These are phyloP conservation scores for Coemansia sp. DNA, from an alignment of 192 early-diverging fungal species.

Conservation along the genomic window DNA sequence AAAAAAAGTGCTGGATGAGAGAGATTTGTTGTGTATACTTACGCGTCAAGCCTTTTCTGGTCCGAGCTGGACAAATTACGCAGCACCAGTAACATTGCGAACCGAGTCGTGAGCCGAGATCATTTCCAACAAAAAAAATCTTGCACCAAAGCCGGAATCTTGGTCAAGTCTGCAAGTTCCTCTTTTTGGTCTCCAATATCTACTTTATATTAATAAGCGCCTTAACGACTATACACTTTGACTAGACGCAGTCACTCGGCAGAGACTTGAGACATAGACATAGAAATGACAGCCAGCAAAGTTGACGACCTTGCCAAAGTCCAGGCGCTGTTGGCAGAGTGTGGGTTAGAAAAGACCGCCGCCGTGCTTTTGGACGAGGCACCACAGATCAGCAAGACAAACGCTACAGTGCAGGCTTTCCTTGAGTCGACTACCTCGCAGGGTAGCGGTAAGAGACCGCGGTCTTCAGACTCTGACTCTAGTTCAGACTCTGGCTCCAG, in stretches of 20 bases:
- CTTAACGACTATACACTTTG: neutral
- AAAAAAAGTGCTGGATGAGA: neutral
- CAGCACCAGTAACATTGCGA: neutral
- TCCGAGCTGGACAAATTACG: neutral
- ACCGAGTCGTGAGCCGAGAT: neutral
- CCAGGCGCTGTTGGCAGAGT: constrained; percentile 33
- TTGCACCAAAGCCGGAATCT: neutral
- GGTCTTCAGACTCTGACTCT: constrained; percentile 38
- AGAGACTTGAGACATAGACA: neutral
- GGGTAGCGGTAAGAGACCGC: constrained; percentile 18
- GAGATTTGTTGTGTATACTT: neutral
- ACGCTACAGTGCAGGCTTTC: constrained; percentile 31
- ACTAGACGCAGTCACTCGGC: neutral
- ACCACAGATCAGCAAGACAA: constrained; percentile 32
- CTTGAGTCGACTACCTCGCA: constrained; percentile 18
- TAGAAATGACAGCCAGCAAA: constrained; percentile 11
- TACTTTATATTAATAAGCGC: neutral
- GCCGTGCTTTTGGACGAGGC: constrained; percentile 42
- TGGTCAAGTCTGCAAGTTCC: neutral
- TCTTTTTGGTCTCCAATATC: neutral
- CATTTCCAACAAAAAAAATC: neutral
- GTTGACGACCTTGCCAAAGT: constrained; percentile 26
- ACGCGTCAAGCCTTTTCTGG: neutral
- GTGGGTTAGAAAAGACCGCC: constrained; percentile 34
- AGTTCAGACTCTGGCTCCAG: constrained; percentile 41